Evolutionary conservation across 768 basidiomycete species (phyloP).

Genomic region (Favolaschia claudopus): DNA sequence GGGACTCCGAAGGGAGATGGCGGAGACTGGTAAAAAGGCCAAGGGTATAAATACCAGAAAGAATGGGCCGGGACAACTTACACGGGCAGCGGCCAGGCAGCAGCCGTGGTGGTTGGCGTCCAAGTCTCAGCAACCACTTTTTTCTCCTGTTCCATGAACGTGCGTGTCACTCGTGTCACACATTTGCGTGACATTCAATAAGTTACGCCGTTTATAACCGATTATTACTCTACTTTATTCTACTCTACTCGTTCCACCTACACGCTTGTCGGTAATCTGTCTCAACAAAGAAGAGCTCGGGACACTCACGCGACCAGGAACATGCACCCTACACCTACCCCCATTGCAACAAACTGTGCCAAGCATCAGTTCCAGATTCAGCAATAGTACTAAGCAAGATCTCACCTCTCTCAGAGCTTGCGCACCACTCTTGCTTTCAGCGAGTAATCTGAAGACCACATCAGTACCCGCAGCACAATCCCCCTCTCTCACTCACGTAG

Average conservation of each 20-base stretch:
- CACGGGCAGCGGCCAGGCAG: too few species aligned
- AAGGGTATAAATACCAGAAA: neutral
- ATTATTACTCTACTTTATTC: slow-evolving; percentile 8
- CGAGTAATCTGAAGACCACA: slow-evolving; percentile 65
- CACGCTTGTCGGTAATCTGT: slow-evolving; percentile 16
- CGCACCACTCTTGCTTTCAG: slow-evolving; percentile 85
- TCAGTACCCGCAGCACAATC: neutral
- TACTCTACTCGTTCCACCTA: slow-evolving; percentile 81
- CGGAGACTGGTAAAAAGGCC: slow-evolving; percentile 1
- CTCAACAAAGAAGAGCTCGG: slow-evolving; percentile 20
- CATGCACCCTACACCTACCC: slow-evolving; percentile 91
- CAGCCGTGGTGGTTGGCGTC: slow-evolving; percentile 16
- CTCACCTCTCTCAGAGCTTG: slow-evolving; percentile 92
- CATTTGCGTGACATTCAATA: too few species aligned
- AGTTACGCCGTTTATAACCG: too few species aligned
- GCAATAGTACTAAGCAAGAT: slow-evolving; percentile 15
- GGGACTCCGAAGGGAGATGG: slow-evolving; percentile 1
- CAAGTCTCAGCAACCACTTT: neutral
- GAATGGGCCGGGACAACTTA: slow-evolving; percentile 1
- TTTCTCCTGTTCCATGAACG: neutral
- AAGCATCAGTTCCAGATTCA: slow-evolving; percentile 26
- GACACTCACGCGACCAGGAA: slow-evolving; percentile 89
- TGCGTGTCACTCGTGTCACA: too few species aligned
- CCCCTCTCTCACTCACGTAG: slow-evolving; percentile 67
- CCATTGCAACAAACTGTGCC: slow-evolving; percentile 91